A percentile compares a stretch with the other conserved stretches of the same genome.
Evolutionary conservation across 1,284 basidiomycete species (phyloP).

Genomic region (Microbotryum scabiosae): DNA sequence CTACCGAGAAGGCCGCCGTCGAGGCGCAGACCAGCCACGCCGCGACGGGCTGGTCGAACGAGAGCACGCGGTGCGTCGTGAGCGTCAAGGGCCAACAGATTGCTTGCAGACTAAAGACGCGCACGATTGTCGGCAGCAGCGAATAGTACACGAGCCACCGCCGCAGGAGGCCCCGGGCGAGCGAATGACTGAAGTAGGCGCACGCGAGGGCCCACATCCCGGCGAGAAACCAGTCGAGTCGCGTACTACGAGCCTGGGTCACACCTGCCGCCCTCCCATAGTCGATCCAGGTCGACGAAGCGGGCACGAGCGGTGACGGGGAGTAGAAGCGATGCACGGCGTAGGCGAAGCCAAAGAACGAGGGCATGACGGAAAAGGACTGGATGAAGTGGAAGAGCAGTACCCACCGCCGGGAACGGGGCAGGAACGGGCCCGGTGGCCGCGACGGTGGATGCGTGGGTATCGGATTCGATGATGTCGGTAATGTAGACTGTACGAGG

Average conservation of each 20-base stretch:
- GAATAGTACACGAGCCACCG: constrained; percentile 35
- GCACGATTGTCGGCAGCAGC: constrained; percentile 30
- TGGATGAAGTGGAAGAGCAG: constrained; percentile 24
- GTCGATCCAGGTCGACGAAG: constrained; percentile 9
- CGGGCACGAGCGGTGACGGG: constrained; percentile 5
- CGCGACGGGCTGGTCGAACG: constrained; percentile 29
- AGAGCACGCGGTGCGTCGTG: constrained; percentile 30
- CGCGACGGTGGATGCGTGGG: neutral
- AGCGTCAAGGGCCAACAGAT: constrained; percentile 35
- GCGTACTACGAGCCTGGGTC: constrained; percentile 18
- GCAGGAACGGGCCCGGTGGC: neutral
- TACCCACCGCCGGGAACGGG: constrained; percentile 13
- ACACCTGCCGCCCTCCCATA: constrained; percentile 6
- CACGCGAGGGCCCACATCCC: constrained; percentile 32
- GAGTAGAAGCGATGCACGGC: constrained; percentile 24
- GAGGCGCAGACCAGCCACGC: constrained; percentile 29
- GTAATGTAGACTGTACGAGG: neutral
- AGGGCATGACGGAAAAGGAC: constrained; percentile 25
- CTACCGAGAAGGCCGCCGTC: constrained; percentile 32
- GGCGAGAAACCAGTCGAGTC: constrained; percentile 33
- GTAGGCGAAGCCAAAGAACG: constrained; percentile 29
- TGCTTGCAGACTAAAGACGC: constrained; percentile 32
- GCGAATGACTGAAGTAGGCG: constrained; percentile 33
- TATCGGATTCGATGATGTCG: no score
- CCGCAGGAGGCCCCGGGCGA: constrained; percentile 30